Percentiles rank a stretch among this genome's conserved stretches.
Evolutionary conservation across 305 asterid species (phyloP).

Genomic region (Plantago lanceolata): DNA sequence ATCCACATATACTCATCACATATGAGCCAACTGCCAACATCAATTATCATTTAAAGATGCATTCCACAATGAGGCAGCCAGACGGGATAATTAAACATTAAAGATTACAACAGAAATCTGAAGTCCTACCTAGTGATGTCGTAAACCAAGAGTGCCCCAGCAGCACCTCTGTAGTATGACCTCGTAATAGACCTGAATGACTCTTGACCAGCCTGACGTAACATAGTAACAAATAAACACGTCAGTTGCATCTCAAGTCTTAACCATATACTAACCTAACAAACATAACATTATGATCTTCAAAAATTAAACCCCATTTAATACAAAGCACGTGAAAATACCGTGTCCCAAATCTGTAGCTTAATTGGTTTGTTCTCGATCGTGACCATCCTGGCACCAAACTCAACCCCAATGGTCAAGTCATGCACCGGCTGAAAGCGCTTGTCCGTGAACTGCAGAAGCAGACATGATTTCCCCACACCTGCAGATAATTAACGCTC

Average conservation of each 20-base stretch:
- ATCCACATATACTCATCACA: no score
- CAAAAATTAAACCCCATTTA: not conserved
- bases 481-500: slow-evolving; percentile 28
- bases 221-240: slow-evolving; percentile 9
- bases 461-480: slow-evolving; percentile 65
- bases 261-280: not conserved
- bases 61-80: no score
- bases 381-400: slow-evolving; percentile 60
- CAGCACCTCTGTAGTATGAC: slow-evolving; percentile 86
- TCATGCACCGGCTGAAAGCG: slow-evolving; percentile 71
- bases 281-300: no score
- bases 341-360: slow-evolving; percentile 69
- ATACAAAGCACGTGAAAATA: slow-evolving; percentile 20
- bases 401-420: slow-evolving; percentile 64
- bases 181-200: slow-evolving; percentile 74
- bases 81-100: not conserved
- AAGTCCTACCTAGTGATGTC: slow-evolving; percentile 65
- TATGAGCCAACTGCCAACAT: no score
- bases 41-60: no score
- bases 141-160: slow-evolving; percentile 78
- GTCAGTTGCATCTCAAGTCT: not conserved
- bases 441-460: slow-evolving; percentile 59
- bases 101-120: not conserved
- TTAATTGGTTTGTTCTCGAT: slow-evolving; percentile 54
- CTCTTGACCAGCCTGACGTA: slow-evolving; percentile 77